phyloP scores from a whole-genome alignment of 345 rosid species.

The sweet orange (Citrus sinensis) region DVS_A1.0 CM039165.1:27254001-27254500 shows the following conservation, averaged over 20 bases:
- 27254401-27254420: neutral
- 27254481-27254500: neutral
- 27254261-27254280: neutral
- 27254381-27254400: neutral
- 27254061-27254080: neutral
- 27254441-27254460: neutral
- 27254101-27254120: neutral
- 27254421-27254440: neutral
- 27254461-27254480: neutral
- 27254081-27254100: neutral
- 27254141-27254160: neutral
- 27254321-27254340: neutral
- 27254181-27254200: neutral
- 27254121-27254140: neutral
- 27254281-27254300: neutral
- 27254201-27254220: neutral
- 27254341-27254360: neutral
- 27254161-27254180: neutral
- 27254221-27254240: neutral
- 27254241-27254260: neutral
- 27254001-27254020: slow-evolving; percentile 4
- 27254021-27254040: neutral
- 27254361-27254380: neutral
- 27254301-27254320: neutral
- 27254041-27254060: neutral